These are phyloP conservation scores for Microglena sp. DNA, from an alignment of 139 green algal genomes.

Conservation along the genomic window DNA sequence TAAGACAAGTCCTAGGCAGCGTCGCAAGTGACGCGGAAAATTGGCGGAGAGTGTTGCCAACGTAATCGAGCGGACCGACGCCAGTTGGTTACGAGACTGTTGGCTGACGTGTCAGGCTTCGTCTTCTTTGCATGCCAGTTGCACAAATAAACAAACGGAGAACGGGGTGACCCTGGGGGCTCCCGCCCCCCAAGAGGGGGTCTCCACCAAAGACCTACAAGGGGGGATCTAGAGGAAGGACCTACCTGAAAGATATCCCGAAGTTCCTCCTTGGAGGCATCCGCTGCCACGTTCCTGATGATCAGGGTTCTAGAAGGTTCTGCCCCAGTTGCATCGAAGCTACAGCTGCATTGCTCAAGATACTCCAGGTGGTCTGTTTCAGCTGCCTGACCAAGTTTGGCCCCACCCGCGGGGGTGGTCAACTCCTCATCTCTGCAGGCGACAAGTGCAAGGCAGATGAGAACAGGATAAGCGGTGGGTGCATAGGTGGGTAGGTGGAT, in stretches of 20 bases:
- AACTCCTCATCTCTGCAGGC: slow-evolving; percentile 35
- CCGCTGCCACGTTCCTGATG: slow-evolving; percentile 50
- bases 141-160: no score
- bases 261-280: slow-evolving; percentile 48
- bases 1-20: no score
- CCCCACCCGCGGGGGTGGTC: slow-evolving; percentile 27
- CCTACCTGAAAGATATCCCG: slow-evolving; percentile 20
- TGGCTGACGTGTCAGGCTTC: no score
- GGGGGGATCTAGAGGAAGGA: background rate
- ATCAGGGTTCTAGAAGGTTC: slow-evolving; percentile 68
- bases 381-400: slow-evolving; percentile 9
- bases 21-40: no score
- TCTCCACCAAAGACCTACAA: slow-evolving; percentile 1
- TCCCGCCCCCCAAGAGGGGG: no score
- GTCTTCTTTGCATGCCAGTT: no score
- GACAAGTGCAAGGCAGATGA: no score
- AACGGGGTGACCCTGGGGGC: no score
- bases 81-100: no score
- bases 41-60: no score
- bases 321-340: slow-evolving; percentile 7
- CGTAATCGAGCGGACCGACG: no score
- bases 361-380: slow-evolving; percentile 9
- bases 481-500: slow-evolving; percentile 18
- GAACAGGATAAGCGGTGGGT: no score
- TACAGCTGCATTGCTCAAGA: background rate